phyloP scores from a whole-genome alignment of 2,329 filamentous ascomycete genomes.

The Ampelomyces quisqualis region DNA sequence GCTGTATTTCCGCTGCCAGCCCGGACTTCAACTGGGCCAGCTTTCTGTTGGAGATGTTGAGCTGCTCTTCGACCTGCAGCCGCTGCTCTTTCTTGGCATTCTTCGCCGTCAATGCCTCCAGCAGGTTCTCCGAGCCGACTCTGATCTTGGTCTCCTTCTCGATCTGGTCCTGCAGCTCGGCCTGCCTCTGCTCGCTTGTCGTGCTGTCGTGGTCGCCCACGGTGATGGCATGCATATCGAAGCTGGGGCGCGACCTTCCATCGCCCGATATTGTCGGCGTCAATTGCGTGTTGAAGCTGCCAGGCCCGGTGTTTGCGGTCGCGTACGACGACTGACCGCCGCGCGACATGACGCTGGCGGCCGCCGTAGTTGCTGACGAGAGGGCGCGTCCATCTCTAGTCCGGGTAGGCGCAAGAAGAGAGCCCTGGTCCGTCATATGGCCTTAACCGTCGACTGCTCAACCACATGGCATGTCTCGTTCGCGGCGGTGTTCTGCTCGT shows the following conservation, averaged over 20 bases:
- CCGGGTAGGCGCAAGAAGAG: constrained; percentile 48
- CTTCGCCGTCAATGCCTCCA: constrained; percentile 91
- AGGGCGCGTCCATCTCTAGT: constrained; percentile 58
- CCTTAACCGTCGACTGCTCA: constrained; percentile 41
- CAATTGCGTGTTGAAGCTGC: constrained; percentile 87
- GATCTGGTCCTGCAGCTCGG: constrained; percentile 76
- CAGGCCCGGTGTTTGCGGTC: constrained; percentile 64
- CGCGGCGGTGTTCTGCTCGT: constrained; percentile 32
- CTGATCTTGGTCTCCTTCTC: constrained; percentile 98
- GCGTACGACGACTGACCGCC: constrained; percentile 64
- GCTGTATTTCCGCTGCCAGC: constrained; percentile 61
- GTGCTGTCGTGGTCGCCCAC: constrained; percentile 62
- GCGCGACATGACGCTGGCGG: constrained; percentile 59
- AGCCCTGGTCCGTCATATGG: constrained; percentile 40
- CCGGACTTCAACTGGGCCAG: constrained; percentile 60
- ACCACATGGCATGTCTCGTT: constrained; percentile 42
- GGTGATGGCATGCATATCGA: constrained; percentile 53
- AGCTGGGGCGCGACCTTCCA: constrained; percentile 59
- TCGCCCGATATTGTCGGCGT: constrained; percentile 69
- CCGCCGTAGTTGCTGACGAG: constrained; percentile 56
- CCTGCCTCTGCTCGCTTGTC: constrained; percentile 71
- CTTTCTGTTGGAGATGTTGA: constrained; percentile 81
- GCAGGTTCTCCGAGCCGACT: constrained; percentile 93
- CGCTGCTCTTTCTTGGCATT: constrained; percentile 81
- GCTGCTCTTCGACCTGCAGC: constrained; percentile 69